These are phyloP conservation scores for Annulohypoxylon bovei DNA, from an alignment of 495 filamentous ascomycete species.

Conservation along the genomic window DNA sequence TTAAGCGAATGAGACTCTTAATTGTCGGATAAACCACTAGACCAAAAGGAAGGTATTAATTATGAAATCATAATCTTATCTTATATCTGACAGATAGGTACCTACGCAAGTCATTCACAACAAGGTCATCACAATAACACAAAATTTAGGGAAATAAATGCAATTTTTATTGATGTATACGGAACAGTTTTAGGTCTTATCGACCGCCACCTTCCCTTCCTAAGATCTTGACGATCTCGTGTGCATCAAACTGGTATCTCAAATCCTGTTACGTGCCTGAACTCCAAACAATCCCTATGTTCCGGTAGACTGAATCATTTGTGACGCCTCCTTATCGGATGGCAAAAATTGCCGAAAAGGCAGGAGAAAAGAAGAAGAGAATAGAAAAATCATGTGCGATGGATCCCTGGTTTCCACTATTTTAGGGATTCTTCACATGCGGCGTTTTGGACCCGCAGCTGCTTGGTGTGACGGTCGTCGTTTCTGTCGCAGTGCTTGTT, in stretches of 20 bases:
- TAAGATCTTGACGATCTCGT: constrained; percentile 10
- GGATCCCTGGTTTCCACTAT: background rate
- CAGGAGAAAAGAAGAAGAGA: constrained; percentile 32
- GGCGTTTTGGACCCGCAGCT: constrained; percentile 14
- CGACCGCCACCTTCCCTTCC: constrained; percentile 19
- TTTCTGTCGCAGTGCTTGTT: constrained; percentile 27
- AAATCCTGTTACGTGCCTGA: constrained; percentile 27
- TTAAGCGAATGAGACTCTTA: no score
- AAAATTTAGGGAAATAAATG: background rate
- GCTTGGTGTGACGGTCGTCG: constrained; percentile 11
- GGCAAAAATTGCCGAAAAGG: constrained; percentile 30
- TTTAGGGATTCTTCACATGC: constrained; percentile 24
- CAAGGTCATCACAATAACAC: background rate
- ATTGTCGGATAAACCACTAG: no score
- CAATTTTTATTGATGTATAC: constrained; percentile 21
- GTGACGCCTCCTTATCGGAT: constrained; percentile 5
- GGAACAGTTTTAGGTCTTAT: constrained; percentile 6
- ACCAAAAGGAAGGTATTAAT: no score
- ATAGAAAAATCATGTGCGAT: background rate
- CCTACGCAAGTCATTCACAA: background rate
- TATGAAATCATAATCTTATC: no score
- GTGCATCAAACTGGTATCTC: constrained; percentile 27
- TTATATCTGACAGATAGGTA: no score
- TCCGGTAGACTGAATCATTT: constrained; percentile 2
- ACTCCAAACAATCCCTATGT: constrained; percentile 26